Base-by-base conservation (phyloP, 2,329 filamentous ascomycete species). In the Coccinonectria pachysandricola region DNA sequence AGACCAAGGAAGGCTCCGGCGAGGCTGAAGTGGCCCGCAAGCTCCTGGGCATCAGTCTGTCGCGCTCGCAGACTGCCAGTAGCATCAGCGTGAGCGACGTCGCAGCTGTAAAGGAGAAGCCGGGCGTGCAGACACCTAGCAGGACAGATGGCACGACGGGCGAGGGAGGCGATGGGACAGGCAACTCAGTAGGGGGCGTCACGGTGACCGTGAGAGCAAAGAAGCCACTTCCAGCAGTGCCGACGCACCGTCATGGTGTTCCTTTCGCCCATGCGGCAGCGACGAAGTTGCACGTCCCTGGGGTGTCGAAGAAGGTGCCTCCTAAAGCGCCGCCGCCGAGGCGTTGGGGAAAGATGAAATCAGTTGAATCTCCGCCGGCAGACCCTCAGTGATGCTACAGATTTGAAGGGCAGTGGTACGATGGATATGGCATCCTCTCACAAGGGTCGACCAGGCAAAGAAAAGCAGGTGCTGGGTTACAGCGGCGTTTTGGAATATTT, bases 51-150 rank as follows among this genome's bases (percentile, higher is more conserved):
- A 85, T 87, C 53, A 80, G 75, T 34, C 62, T 88, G 4, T 71
- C 74, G 2, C 64, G 71, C 2, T 57, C 59, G 3, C 72, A 81
- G 26, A 70, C 68, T n/a, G 71, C 71, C 24, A 92, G 84, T 49
- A 75, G 68, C 44, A 61, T 84, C 38, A 87, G 81, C 46, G 79
- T 91, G 23, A 64, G 74, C 17, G 80, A 91, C 42, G 74, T 93
- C 21, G 84, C 85, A 6, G 72, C 74, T 8, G 79, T 86, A 22
- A 83, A 69, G 50, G 84, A 88, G 55, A 86, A 82, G 51, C 84
- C 84, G 0, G 84, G 81, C 1, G 74, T 88, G 12, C 76, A 86
- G 44, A 86, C 84, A 11, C 84, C 83, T 5, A 85, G 82, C 48
- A 68, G 78, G 23, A 49, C 53, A 23, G 52, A 49, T 9, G 41